Conservation (phyloP, 208 protist genomes). For the Acanthamoeba healyi region DNA sequence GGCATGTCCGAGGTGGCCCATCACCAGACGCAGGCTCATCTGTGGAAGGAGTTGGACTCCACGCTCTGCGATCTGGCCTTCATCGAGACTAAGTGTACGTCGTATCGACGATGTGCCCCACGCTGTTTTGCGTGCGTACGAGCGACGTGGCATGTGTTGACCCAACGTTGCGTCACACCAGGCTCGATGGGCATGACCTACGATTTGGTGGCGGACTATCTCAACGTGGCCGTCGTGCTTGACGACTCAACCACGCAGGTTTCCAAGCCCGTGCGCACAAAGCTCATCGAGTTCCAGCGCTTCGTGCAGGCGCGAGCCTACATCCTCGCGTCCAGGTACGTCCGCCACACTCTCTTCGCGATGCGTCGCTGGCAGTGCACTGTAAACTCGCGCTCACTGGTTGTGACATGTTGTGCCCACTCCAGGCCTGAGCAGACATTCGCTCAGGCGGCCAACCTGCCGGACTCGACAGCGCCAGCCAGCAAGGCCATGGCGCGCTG, state of each 20-base stretch:
- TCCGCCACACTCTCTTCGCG: too few relatives aligned
- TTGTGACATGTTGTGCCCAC: too few relatives aligned
- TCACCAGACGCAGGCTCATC: constrained; percentile 69
- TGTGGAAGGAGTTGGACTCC: constrained; percentile 37
- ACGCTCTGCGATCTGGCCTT: constrained; percentile 77
- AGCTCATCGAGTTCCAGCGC: constrained; percentile 64
- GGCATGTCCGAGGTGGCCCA: constrained; percentile 78
- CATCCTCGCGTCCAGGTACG: too few relatives aligned
- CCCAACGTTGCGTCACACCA: too few relatives aligned
- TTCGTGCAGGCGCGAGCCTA: constrained; percentile 73
- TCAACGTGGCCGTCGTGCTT: not conserved
- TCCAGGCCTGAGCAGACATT: constrained; percentile 76
- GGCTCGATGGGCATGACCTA: constrained; percentile 73
- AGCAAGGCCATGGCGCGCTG: constrained; percentile 63
- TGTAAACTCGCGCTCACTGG: too few relatives aligned
- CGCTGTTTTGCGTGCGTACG: too few relatives aligned
- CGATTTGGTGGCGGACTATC: constrained; percentile 83
- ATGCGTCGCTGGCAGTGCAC: too few relatives aligned
- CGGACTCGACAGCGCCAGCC: constrained; percentile 49
- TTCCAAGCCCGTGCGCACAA: not conserved
- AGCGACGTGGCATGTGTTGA: too few relatives aligned
- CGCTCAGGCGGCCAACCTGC: constrained; percentile 83
- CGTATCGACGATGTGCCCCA: too few relatives aligned
- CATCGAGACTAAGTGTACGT: constrained; percentile 77
- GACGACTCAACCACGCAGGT: not conserved